These are phyloP conservation scores for Aspergillus pseudoterreus DNA, from an alignment of 2,329 filamentous ascomycete species.

Conservation along the genomic window DNA sequence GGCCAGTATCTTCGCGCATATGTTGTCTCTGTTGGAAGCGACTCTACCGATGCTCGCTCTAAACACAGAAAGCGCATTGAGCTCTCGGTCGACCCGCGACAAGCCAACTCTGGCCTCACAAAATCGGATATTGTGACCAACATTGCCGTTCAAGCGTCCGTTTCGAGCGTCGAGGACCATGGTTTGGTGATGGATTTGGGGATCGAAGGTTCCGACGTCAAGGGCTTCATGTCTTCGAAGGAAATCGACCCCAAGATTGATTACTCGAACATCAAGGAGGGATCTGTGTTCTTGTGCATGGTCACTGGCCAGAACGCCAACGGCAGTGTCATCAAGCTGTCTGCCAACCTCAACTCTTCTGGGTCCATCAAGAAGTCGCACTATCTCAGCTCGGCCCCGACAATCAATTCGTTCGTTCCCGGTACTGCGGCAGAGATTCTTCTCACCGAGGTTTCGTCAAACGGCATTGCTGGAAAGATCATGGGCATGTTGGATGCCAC, in stretches of 20 bases:
- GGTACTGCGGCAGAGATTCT: slow-evolving; percentile 87
- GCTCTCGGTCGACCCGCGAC: slow-evolving; percentile 74
- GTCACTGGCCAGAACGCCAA: slow-evolving; percentile 71
- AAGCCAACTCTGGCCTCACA: slow-evolving; percentile 72
- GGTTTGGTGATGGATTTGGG: slow-evolving; percentile 91
- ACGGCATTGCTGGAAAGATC: slow-evolving; percentile 82
- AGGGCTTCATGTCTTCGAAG: slow-evolving; percentile 80
- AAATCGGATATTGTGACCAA: slow-evolving; percentile 71
- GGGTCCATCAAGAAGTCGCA: slow-evolving; percentile 64
- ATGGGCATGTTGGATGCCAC: slow-evolving; percentile 90
- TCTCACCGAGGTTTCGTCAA: slow-evolving; percentile 68
- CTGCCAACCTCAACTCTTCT: slow-evolving; percentile 66
- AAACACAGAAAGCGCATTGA: slow-evolving; percentile 80
- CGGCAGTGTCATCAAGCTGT: slow-evolving; percentile 83
- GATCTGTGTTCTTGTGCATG: slow-evolving; percentile 78
- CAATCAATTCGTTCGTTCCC: slow-evolving; percentile 84
- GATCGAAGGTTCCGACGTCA: slow-evolving; percentile 62
- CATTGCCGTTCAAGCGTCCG: slow-evolving; percentile 78
- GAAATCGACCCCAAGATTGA: slow-evolving; percentile 68
- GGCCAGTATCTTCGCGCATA: slow-evolving; percentile 87
- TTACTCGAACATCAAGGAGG: slow-evolving; percentile 70
- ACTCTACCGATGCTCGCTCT: slow-evolving; percentile 44
- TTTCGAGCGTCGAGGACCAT: slow-evolving; percentile 91
- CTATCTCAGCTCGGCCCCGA: slow-evolving; percentile 71
- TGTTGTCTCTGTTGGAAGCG: slow-evolving; percentile 72